Base-by-base conservation (phyloP, 805 yeast species). In the Suhomyces canberraensis region DNA sequence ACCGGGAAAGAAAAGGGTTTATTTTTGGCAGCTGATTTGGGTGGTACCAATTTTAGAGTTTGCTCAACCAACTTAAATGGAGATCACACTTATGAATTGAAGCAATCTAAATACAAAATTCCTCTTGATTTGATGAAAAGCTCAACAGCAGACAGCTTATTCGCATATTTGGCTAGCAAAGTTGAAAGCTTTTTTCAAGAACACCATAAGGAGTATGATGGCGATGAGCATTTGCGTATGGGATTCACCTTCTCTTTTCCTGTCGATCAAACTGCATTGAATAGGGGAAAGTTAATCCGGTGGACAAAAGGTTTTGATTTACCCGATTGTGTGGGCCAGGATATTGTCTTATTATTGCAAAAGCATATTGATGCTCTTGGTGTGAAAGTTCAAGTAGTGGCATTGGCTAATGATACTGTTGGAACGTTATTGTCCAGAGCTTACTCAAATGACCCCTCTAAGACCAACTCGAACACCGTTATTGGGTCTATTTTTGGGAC, bases 221-320 rank as follows among this genome's bases (percentile, higher is more conserved):
- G 21, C 6, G 30, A 39, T 1, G 58, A 45, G 11, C 48, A 51
- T 16, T 72, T 86, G 58, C 84, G 83, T 53, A 60, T 91, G 66
- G 98, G 98, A 1, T 89, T 93, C 69, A 91, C 98, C 1, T 91
- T 91, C 56, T 81, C 93, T 9, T 91, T 90, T 73, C 98, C 98
- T 2, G 88, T 89, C 20, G 75, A 82, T 44, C 98, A 91, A 65
- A 78, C 84, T 16, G 83, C 89, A 3, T 66, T 93, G 48, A 76
- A 79, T 55, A 68, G 79, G 6, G 98, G 98, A 44, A 77, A 76
- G 8, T 73, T 93, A 45, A 75, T 91, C 34, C 81, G 98, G 61
- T 91, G 98, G 98, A 89, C 98, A 14, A 91, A 91, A 63, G 98
- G 98, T 24, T 91, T 85, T 62, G 79, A 85, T 52, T 82, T 93